Evolutionary conservation across 495 filamentous ascomycete species (phyloP).

Genomic region (Talaromyces nanjingensis): DNA sequence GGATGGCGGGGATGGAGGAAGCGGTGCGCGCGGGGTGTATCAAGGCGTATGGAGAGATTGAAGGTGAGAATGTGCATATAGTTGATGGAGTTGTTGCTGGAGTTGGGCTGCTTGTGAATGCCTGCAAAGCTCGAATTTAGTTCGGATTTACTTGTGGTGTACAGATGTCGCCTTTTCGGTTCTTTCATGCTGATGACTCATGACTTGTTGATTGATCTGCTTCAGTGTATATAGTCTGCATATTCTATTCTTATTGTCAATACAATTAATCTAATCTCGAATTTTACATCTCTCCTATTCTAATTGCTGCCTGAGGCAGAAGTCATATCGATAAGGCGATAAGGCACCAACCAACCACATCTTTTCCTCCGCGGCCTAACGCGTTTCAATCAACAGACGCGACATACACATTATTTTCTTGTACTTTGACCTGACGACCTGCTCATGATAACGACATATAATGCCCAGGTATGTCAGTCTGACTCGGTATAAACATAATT

Average conservation of each 20-base stretch:
- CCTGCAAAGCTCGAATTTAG: slow-evolving; percentile 36
- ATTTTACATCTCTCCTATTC: neutral
- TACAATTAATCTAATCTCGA: neutral
- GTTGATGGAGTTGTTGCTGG: slow-evolving; percentile 83
- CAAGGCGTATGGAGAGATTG: slow-evolving; percentile 52
- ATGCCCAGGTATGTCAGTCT: slow-evolving; percentile 37
- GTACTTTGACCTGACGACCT: neutral
- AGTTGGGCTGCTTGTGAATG: slow-evolving; percentile 53
- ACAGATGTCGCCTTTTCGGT: neutral
- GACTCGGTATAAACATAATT: neutral
- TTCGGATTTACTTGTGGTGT: neutral
- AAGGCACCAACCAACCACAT: neutral
- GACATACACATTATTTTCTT: neutral
- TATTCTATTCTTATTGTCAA: neutral
- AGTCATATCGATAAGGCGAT: neutral
- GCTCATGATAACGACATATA: slow-evolving; percentile 14
- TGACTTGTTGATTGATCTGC: neutral
- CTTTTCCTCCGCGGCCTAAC: neutral
- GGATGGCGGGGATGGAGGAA: slow-evolving; percentile 84
- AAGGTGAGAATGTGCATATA: slow-evolving; percentile 57
- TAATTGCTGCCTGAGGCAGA: slow-evolving; percentile 25
- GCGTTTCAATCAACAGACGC: slow-evolving; percentile 6
- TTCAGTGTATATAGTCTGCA: neutral
- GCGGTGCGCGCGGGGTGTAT: slow-evolving; percentile 66
- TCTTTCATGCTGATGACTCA: neutral